Conservation (phyloP, 1,284 basidiomycete species). For the Papiliotrema laurentii region DNA sequence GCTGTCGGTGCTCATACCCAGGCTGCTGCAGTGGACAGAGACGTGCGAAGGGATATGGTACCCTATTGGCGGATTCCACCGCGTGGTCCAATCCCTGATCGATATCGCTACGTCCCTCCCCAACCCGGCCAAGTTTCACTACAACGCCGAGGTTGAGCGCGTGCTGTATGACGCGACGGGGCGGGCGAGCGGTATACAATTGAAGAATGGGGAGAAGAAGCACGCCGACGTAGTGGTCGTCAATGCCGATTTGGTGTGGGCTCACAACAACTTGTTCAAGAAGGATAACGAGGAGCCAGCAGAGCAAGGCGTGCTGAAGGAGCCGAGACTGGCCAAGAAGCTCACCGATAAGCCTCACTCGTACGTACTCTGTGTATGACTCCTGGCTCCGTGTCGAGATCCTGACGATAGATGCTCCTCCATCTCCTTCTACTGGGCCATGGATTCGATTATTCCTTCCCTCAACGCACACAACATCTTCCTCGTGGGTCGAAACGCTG, state of each 20-base stretch:
- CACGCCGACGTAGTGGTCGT: conserved; percentile 53
- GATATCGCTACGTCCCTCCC: conserved; percentile 48
- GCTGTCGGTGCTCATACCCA: background rate
- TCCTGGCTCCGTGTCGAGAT: background rate
- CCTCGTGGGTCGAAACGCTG: conserved; percentile 30
- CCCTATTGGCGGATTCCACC: conserved; percentile 53
- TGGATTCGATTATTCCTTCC: conserved; percentile 47
- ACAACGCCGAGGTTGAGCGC: conserved; percentile 45
- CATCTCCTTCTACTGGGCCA: conserved; percentile 56
- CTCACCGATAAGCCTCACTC: conserved; percentile 37
- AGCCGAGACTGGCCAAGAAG: conserved; percentile 27
- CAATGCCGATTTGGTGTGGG: conserved; percentile 55
- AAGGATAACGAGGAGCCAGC: conserved; percentile 10
- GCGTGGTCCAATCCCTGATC: conserved; percentile 50
- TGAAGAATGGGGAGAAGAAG: conserved; percentile 48
- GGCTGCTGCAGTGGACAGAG: conserved; percentile 55
- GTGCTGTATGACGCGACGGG: conserved; percentile 41
- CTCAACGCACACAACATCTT: conserved; percentile 54
- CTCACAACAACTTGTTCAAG: conserved; percentile 52
- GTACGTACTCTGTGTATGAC: conserved; percentile 13
- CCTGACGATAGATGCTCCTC: conserved; percentile 49
- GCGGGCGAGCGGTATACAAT: conserved; percentile 47
- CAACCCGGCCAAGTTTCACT: conserved; percentile 47
- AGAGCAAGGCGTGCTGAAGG: conserved; percentile 11
- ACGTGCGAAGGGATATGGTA: conserved; percentile 55